Percentiles rank a stretch among this genome's conserved stretches.
Evolutionary conservation across 805 yeast species (phyloP).

Genomic region (Starmerella scarabaei): DNA sequence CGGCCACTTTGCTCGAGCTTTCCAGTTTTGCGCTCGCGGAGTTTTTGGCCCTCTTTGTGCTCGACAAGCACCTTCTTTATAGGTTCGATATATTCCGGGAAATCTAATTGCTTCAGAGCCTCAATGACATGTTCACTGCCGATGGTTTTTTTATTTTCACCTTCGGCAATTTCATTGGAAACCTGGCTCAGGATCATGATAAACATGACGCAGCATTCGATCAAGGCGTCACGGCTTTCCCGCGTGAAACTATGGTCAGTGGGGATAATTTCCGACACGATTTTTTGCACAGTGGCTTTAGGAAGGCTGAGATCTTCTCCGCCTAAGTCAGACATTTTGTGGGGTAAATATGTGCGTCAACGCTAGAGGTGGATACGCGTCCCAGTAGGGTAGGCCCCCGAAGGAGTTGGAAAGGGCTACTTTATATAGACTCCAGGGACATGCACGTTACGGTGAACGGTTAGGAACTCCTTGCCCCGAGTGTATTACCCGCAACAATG

Average conservation of each 20-base stretch:
- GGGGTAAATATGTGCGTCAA: background rate
- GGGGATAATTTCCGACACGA: constrained; percentile 79
- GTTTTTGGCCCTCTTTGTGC: constrained; percentile 77
- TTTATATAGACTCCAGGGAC: background rate
- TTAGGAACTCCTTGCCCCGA: too few relatives aligned
- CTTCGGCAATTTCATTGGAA: constrained; percentile 90
- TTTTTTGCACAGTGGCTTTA: constrained; percentile 86
- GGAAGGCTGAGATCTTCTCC: constrained; percentile 29
- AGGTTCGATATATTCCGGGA: constrained; percentile 68
- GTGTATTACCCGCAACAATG: too few relatives aligned
- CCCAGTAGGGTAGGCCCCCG: background rate
- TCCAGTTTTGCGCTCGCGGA: constrained; percentile 75
- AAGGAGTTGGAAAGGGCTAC: background rate
- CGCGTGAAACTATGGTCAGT: constrained; percentile 77
- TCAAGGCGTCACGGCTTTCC: constrained; percentile 88
- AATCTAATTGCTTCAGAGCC: constrained; percentile 79
- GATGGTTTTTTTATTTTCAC: constrained; percentile 89
- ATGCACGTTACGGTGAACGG: background rate
- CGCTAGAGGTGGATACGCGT: background rate
- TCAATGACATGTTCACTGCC: constrained; percentile 91
- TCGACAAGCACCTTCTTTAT: constrained; percentile 68
- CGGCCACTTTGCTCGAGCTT: constrained; percentile 88
- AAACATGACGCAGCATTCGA: constrained; percentile 92
- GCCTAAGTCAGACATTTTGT: constrained; percentile 19
- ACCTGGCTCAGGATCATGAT: constrained; percentile 89